A percentile compares a stretch with the other conserved stretches of the same genome.
These are phyloP conservation scores for Metroxylon sagu DNA, from an alignment of 176 grass and related monocot genomes.

Conservation along the genomic window DNA sequence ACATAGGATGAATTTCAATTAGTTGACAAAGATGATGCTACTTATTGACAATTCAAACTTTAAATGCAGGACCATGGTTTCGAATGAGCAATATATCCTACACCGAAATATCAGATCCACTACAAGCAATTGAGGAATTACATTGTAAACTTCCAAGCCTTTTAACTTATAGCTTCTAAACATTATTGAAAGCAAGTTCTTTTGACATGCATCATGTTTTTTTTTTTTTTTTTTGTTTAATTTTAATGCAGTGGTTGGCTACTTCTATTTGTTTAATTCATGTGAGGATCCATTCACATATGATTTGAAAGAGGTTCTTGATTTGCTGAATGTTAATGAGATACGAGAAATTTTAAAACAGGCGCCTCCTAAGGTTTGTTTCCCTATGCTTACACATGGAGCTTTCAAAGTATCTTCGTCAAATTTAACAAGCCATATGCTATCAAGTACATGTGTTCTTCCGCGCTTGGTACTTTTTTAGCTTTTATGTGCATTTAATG, in stretches of 20 bases:
- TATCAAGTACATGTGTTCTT: too few relatives aligned
- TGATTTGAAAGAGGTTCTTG: conserved; percentile 65
- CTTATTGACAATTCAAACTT: conserved; percentile 10
- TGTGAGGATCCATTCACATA: conserved; percentile 32
- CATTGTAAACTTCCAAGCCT: conserved; percentile 35
- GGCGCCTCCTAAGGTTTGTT: conserved; percentile 55
- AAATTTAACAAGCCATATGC: too few relatives aligned
- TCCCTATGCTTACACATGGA: too few relatives aligned
- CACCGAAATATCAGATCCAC: conserved; percentile 62
- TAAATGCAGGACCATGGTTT: conserved; percentile 81
- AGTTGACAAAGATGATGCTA: not conserved
- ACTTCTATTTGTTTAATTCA: conserved; percentile 41
- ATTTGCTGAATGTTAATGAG: conserved; percentile 72
- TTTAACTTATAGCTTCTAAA: too few relatives aligned
- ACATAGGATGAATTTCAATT: not conserved
- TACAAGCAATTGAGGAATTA: conserved; percentile 55
- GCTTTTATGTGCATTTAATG: conserved; percentile 8
- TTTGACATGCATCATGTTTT: not conserved
- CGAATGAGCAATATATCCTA: conserved; percentile 54
- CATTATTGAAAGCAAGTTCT: too few relatives aligned
- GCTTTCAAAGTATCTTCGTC: too few relatives aligned
- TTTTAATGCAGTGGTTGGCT: conserved; percentile 70
- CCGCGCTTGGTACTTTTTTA: too few relatives aligned
- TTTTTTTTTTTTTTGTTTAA: conserved; percentile 22
- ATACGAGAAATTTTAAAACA: conserved; percentile 60